These are phyloP conservation scores for Rhynchosporium secalis DNA, from an alignment of 2,329 filamentous ascomycete species.

Conservation along the genomic window DNA sequence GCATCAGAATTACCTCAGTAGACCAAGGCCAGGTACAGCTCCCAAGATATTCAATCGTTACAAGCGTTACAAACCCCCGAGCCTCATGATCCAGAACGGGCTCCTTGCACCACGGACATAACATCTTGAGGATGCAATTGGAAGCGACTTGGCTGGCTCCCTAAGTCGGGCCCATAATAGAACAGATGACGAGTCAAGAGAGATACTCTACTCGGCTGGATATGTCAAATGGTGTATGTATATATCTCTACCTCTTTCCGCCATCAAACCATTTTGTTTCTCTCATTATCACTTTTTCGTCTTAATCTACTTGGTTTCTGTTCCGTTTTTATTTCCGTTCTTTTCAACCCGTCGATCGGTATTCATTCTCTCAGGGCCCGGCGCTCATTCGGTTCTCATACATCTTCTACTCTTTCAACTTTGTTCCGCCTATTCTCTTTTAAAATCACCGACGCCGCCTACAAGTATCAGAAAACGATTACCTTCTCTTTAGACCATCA, in stretches of 20 bases:
- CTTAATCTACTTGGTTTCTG: conserved; percentile 3
- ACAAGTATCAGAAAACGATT: not conserved
- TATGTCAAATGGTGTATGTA: not conserved
- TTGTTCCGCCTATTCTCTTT: not conserved
- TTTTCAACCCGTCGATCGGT: conserved; percentile 14
- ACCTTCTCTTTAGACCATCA: conserved; percentile 12
- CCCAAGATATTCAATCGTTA: conserved; percentile 14
- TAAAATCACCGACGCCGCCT: not conserved
- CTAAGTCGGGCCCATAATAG: not conserved
- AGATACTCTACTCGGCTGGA: not conserved
- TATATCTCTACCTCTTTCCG: conserved; percentile 8
- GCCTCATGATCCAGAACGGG: conserved; percentile 8
- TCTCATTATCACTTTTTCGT: conserved; percentile 4
- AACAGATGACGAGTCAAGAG: conserved; percentile 7
- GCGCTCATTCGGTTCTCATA: conserved; percentile 11
- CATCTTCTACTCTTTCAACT: not conserved
- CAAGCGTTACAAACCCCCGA: conserved; percentile 9
- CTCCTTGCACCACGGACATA: conserved; percentile 4
- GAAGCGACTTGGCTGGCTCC: not conserved
- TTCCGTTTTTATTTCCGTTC: conserved; percentile 9
- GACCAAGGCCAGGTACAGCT: not conserved
- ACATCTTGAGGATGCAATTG: not conserved
- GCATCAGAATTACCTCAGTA: not conserved
- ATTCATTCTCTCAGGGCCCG: conserved; percentile 13
- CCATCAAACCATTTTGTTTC: conserved; percentile 14